A percentile compares a stretch with the other conserved stretches of the same genome.
Conservation (phyloP, 2,329 filamentous ascomycete species). For the Annulohypoxylon truncatum region DNA sequence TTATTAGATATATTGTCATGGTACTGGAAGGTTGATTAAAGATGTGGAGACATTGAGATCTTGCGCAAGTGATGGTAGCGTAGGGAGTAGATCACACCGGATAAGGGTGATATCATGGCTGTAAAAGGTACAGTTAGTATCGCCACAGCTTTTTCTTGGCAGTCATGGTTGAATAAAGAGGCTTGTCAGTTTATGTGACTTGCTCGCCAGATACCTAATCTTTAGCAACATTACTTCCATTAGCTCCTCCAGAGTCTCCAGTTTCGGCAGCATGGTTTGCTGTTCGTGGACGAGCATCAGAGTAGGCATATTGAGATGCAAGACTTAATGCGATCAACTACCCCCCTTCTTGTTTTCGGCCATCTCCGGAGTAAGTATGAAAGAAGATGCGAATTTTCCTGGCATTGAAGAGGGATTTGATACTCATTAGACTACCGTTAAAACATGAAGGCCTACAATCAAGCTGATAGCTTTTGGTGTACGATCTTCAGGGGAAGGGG, state of each 20-base stretch:
- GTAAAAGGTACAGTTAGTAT: conserved; percentile 31
- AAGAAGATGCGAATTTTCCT: neutral
- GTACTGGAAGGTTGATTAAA: conserved; percentile 41
- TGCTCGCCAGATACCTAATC: neutral
- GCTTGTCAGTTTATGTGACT: neutral
- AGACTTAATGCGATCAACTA: neutral
- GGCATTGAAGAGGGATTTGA: too few species aligned
- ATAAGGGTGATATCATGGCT: conserved; percentile 34
- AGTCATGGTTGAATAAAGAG: conserved; percentile 37
- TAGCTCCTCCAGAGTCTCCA: neutral
- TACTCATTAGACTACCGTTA: too few species aligned
- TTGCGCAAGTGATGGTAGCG: conserved; percentile 23
- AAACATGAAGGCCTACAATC: too few species aligned
- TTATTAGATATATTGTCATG: conserved; percentile 43
- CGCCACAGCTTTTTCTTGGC: conserved; percentile 31
- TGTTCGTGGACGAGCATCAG: neutral
- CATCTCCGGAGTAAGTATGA: neutral
- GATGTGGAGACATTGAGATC: conserved; percentile 34
- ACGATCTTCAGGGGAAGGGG: neutral
- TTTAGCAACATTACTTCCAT: neutral
- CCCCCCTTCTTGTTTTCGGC: neutral
- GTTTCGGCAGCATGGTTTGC: neutral
- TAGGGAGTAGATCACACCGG: conserved; percentile 41
- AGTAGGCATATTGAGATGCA: neutral
- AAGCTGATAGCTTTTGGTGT: too few species aligned